A percentile compares a stretch with the other conserved stretches of the same genome.
Conservation (phyloP, 345 rosid genomes). For the Trapa bicornis region DNA sequence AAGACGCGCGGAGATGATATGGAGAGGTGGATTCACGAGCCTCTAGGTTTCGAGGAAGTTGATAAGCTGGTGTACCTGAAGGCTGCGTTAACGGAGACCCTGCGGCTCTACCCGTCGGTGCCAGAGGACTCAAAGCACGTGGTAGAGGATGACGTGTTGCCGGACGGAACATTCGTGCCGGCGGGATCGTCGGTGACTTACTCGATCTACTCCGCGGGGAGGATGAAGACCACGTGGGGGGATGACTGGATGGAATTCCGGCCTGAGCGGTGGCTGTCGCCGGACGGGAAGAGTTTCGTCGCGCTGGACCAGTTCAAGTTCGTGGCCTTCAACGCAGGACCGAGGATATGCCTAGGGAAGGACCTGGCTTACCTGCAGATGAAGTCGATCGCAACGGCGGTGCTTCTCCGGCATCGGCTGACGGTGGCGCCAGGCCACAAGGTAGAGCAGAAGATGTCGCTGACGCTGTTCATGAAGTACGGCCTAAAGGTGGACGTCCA, state of each 20-base stretch:
- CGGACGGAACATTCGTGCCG: constrained; percentile 84
- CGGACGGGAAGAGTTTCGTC: constrained; percentile 35
- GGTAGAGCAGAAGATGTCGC: constrained; percentile 96
- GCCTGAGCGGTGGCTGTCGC: constrained; percentile 84
- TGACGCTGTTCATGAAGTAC: constrained; percentile 79
- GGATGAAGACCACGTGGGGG: constrained; percentile 85
- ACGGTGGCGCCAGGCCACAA: constrained; percentile 56
- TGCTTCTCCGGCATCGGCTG: constrained; percentile 54
- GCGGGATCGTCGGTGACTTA: constrained; percentile 88
- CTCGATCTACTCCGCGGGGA: constrained; percentile 80
- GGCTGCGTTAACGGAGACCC: constrained; percentile 81
- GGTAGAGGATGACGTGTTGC: constrained; percentile 58
- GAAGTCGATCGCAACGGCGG: constrained; percentile 83
- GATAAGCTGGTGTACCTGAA: constrained; percentile 66
- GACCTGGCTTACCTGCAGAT: constrained; percentile 80
- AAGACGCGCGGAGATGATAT: constrained; percentile 63
- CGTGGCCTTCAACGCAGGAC: constrained; percentile 91
- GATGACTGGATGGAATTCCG: constrained; percentile 73
- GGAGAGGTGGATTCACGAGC: constrained; percentile 52
- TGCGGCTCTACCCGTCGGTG: constrained; percentile 82
- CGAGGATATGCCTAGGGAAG: constrained; percentile 76
- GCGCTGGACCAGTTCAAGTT: constrained; percentile 63
- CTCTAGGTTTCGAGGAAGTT: constrained; percentile 57
- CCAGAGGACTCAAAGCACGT: constrained; percentile 87
- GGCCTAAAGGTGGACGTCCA: constrained; percentile 64